phyloP scores from a whole-genome alignment of 306 rosid genomes.

The Myrica gale region DNA sequence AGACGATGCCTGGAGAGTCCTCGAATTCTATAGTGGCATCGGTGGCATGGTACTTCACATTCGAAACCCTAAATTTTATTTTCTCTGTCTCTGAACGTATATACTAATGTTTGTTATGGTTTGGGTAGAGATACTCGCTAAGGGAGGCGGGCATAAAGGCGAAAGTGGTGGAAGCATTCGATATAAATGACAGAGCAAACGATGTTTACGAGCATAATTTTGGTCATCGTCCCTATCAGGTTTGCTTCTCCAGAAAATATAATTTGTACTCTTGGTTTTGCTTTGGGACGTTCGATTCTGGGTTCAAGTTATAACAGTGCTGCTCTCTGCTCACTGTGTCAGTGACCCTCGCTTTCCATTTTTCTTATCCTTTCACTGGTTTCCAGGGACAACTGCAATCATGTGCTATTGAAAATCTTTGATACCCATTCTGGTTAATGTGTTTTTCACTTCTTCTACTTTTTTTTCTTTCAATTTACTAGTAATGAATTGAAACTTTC shows the following conservation, averaged over 20 bases:
- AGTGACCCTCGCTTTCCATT: too few relatives aligned
- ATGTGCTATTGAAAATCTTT: neutral
- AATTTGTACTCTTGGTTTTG: neutral
- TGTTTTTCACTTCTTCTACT: neutral
- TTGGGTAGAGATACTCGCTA: constrained; percentile 65
- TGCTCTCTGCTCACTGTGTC: too few relatives aligned
- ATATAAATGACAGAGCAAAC: constrained; percentile 82
- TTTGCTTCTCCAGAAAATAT: constrained; percentile 6
- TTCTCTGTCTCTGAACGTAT: neutral
- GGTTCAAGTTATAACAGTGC: neutral
- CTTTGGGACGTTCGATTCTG: neutral
- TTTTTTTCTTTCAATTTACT: neutral
- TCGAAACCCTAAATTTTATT: neutral
- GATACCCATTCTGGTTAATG: neutral
- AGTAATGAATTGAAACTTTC: neutral
- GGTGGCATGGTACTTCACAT: constrained; percentile 73
- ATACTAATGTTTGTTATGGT: neutral
- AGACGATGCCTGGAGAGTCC: constrained; percentile 55
- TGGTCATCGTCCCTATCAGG: constrained; percentile 89
- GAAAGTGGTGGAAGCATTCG: constrained; percentile 72
- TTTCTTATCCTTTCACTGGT: neutral
- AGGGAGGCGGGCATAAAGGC: constrained; percentile 60
- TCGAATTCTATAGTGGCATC: constrained; percentile 94
- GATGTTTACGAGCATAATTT: constrained; percentile 82
- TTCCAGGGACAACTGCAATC: neutral